phyloP scores from a whole-genome alignment of 2,329 filamentous ascomycete species.

The Fusarium cyanostomum region DNA sequence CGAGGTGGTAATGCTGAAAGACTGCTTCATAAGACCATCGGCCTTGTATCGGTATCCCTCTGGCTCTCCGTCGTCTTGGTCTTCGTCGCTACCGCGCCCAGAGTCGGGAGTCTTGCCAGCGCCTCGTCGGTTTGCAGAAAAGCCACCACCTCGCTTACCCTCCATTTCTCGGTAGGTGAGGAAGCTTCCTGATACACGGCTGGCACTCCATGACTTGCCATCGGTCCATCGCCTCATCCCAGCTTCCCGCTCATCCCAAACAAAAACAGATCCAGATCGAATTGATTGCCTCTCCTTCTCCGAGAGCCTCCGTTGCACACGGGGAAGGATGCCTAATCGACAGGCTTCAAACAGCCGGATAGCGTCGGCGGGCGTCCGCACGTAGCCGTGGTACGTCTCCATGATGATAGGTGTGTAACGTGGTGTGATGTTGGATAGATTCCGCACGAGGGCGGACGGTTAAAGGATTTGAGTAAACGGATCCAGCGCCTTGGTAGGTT shows the following conservation, averaged over 20 bases:
- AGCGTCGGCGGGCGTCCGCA: constrained; percentile 94
- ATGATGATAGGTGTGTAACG: constrained; percentile 60
- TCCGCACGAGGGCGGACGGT: constrained; percentile 31
- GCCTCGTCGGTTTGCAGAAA: constrained; percentile 66
- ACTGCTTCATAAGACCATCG: constrained; percentile 99
- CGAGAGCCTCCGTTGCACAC: constrained; percentile 90
- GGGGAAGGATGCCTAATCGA: constrained; percentile 84
- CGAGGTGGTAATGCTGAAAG: constrained; percentile 97
- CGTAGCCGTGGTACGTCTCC: constrained; percentile 97
- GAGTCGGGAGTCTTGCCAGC: constrained; percentile 85
- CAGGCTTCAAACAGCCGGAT: constrained; percentile 99
- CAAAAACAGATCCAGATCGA: constrained; percentile 95
- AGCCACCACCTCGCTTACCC: constrained; percentile 88
- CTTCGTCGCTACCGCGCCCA: constrained; percentile 82
- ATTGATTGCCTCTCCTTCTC: constrained; percentile 98
- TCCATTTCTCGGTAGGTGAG: constrained; percentile 99
- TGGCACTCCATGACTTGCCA: constrained; percentile 98
- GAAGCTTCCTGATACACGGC: constrained; percentile 96
- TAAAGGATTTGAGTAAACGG: constrained; percentile 25
- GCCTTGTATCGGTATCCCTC: constrained; percentile 96
- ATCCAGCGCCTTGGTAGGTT: constrained; percentile 28
- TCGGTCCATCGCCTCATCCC: constrained; percentile 99
- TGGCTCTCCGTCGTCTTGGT: constrained; percentile 83
- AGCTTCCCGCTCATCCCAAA: constrained; percentile 99
- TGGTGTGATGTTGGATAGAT: constrained; percentile 20